Percentiles rank a stretch among this genome's conserved stretches.
These are phyloP conservation scores for Ogataea neopini DNA, from an alignment of 805 yeast genomes.

Conservation along the genomic window DNA sequence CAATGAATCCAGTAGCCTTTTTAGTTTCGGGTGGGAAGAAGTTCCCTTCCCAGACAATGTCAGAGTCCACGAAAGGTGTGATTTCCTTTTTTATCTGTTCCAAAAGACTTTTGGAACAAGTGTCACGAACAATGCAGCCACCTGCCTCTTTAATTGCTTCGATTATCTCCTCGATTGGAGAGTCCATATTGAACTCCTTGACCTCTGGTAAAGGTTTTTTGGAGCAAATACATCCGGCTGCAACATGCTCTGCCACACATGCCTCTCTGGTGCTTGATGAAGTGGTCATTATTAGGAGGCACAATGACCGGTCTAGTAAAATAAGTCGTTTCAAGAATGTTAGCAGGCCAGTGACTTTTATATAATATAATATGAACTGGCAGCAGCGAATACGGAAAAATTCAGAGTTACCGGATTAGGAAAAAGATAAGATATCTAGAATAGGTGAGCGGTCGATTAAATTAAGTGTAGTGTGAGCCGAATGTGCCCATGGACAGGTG, in stretches of 20 bases:
- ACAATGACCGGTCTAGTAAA: no score
- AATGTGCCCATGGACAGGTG: no score
- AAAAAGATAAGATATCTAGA: neutral
- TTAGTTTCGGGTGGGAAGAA: conserved; percentile 30
- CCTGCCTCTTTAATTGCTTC: conserved; percentile 26
- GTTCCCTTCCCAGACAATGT: conserved; percentile 27
- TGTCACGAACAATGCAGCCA: conserved; percentile 28
- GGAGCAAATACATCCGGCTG: conserved; percentile 4
- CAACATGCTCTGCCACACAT: conserved; percentile 1
- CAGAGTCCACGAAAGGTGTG: conserved; percentile 27
- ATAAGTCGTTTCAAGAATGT: no score
- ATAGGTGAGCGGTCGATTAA: no score
- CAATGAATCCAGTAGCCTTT: conserved; percentile 26
- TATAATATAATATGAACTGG: neutral
- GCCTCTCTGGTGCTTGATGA: neutral
- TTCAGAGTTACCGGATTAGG: neutral
- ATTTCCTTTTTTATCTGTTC: conserved; percentile 23
- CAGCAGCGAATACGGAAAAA: neutral
- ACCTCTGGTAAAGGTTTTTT: conserved; percentile 7
- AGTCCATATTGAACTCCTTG: conserved; percentile 12
- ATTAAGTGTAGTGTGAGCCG: no score
- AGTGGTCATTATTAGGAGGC: neutral
- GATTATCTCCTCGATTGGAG: conserved; percentile 15
- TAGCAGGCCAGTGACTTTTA: no score
- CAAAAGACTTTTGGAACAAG: conserved; percentile 14